phyloP scores from a whole-genome alignment of 2,329 filamentous ascomycete species.

The Fonsecaea monophora region DNA sequence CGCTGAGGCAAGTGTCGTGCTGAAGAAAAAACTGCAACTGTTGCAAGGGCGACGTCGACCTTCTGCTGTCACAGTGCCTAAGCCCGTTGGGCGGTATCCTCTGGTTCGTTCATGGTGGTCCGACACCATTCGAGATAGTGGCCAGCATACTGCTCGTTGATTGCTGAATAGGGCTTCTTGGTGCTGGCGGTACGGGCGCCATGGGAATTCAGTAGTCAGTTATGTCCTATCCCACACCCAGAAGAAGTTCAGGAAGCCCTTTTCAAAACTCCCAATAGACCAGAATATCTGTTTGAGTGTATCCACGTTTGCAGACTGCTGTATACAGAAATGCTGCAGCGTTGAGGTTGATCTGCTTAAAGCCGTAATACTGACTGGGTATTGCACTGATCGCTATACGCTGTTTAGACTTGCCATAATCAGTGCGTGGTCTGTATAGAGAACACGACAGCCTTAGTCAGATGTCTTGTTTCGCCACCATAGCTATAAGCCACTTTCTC shows the following conservation, averaged over 20 bases:
- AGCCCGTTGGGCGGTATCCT: background rate
- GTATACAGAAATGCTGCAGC: background rate
- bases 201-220: background rate
- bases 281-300: background rate
- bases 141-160: background rate
- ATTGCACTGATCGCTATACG: background rate
- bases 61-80: background rate
- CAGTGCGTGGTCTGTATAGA: background rate
- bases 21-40: constrained; percentile 41
- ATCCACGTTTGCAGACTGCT: background rate
- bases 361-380: background rate
- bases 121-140: background rate
- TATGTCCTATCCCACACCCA: background rate
- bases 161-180: background rate
- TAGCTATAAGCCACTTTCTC: background rate
- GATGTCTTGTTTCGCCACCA: background rate
- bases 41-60: background rate
- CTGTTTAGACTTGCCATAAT: background rate
- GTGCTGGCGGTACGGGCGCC: background rate
- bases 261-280: background rate
- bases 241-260: background rate
- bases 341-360: background rate
- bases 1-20: constrained; percentile 35
- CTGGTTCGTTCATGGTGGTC: background rate
- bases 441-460: background rate